Base-by-base conservation (phyloP, 257 asterid genomes). In the Salvia hispanica region DNA sequence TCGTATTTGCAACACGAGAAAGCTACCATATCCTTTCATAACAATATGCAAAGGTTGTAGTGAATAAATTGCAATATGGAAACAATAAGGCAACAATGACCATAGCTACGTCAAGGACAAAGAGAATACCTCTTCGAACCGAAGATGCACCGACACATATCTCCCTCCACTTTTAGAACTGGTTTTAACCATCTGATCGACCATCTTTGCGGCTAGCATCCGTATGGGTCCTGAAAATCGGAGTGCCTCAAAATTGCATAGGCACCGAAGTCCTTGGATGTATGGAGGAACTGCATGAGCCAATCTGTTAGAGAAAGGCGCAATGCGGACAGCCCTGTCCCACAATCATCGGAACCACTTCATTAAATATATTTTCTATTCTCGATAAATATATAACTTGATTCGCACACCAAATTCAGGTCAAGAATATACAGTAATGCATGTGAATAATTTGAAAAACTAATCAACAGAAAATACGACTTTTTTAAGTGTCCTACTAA, bases 261-360 rank as follows among this genome's bases (percentile, higher is more conserved):
- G 80, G 86, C 99, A 94, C 57, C 97, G 87, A 67, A 87, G 89
- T 57, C 92, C 88, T 84, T 94, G 99, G 74, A 84, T 65, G 67
- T 87, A 80, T 46, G 95, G 74, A 76, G 96, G 96, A 78, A 84
- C 97, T 58, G 86, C 87, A 77, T 94, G 96, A 73, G 99, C 96
- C 87, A 94, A 82, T 83, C 99, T 83, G 81, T 94, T 94, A 36
- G 99, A 94, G 84, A 94, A 94, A 66, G 99, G 99, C 67, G 99
- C 99, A 76, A 94, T 82, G 15, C 99, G 95, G 28, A 94, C 97
- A 70, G 96, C 99, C 96, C 99, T 93, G 96, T 71, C 65, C 77
- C 78, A 51, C 25, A 67, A 76, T 63, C 72, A 70, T 61, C 37
- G 65, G 33, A 80, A 66, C 67, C 57, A 71, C 46, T 56, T 58